Conservation (phyloP, 1,284 basidiomycete species). For the Tylopilus orsonianus region DNA sequence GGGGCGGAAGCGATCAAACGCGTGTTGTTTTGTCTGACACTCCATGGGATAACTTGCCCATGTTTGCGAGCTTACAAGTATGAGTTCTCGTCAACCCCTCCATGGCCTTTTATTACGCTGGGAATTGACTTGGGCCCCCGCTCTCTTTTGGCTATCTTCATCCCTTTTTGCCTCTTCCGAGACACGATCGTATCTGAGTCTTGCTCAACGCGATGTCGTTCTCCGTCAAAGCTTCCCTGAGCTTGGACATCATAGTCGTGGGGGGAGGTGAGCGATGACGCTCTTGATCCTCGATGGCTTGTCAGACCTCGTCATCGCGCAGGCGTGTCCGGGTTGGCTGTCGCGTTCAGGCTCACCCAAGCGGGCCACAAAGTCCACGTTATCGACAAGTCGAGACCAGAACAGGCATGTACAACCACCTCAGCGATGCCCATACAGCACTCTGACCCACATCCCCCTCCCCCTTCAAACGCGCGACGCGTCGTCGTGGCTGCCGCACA, state of each 20-base stretch:
- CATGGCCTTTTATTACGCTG: neutral
- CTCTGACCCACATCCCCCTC: neutral
- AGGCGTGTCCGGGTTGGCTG: slow-evolving; percentile 46
- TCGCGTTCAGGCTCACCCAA: slow-evolving; percentile 43
- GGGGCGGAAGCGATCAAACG: slow-evolving; percentile 5
- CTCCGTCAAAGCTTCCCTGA: slow-evolving; percentile 25
- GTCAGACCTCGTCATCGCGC: neutral
- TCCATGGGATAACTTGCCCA: neutral
- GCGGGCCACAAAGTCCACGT: slow-evolving; percentile 48
- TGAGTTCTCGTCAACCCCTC: neutral
- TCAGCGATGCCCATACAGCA: too few relatives aligned
- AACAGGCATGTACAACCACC: slow-evolving; percentile 35
- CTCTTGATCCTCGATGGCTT: neutral
- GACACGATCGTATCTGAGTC: neutral
- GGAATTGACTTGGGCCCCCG: neutral
- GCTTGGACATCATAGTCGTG: slow-evolving; percentile 40
- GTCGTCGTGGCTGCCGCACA: neutral
- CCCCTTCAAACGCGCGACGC: neutral
- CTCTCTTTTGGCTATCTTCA: neutral
- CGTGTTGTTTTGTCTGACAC: neutral
- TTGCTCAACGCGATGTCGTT: slow-evolving; percentile 5
- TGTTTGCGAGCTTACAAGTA: neutral
- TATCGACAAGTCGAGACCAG: slow-evolving; percentile 40
- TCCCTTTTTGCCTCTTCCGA: neutral
- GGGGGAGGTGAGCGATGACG: slow-evolving; percentile 38